Base-by-base conservation (phyloP, 1,139 yeast species). In the Petasospora rhodanensis region DNA sequence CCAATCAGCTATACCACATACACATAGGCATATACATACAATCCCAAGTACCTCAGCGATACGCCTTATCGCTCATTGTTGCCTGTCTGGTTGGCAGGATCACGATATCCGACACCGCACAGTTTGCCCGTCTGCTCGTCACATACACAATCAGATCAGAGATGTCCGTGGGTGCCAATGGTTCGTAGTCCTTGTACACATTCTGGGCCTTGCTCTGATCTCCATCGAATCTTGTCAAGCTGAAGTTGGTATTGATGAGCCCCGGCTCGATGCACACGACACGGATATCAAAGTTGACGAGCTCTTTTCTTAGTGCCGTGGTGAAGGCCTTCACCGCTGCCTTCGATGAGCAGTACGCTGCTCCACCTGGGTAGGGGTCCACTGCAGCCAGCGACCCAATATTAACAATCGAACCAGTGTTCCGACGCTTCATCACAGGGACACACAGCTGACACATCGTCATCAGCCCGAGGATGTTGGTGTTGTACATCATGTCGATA, bases 231-330 rank as follows among this genome's bases (percentile, higher is more conserved):
- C 89, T 66, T 18, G 76, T 77, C 18, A 70, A 55, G 18, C 83
- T 75, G 55, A 81, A 81, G 51, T 80, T 87, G 18, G 89, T 81
- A 56, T 77, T 81, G 18, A 80, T 86, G 30, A 76, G 75, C 41
- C 91, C 89, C 4, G 91, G 91, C 42, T 79, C 83, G 29, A 81
- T 72, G 53, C 80, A 83, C 41, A 80, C 64, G 25, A 81, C 82
- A 43, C 91, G 64, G 45, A 80, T 71, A 39, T 70, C 67, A 27
- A 83, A 76, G 50, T 62, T 60, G 41, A 80, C 70, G 48, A 75
- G 65, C 56, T 81, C 91, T 58, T 79, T 79, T 51, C 91, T 67
- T 54, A 81, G 65, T 0, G 79, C 67, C 27, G 73, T 71, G 21
- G 83, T 66, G 55, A 81, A 81, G 0, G 81, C 72, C 41, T 70